phyloP scores from a whole-genome alignment of 805 yeast species.

The Jamesozyma rosinii region DNA sequence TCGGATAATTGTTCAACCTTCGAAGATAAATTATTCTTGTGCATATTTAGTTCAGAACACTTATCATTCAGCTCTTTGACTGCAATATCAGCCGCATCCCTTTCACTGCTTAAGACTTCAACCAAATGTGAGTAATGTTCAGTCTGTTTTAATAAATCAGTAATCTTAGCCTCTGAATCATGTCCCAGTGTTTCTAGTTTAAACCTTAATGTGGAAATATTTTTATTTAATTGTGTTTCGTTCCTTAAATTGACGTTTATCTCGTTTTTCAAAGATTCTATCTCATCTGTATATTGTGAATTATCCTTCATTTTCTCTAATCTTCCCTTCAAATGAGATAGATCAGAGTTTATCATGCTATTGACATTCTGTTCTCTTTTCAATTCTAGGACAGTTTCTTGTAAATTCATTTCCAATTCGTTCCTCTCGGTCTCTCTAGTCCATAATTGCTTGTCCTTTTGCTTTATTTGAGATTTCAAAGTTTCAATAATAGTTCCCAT shows the following conservation, averaged over 20 bases:
- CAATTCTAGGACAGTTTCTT: constrained; percentile 47
- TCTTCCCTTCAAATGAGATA: constrained; percentile 42
- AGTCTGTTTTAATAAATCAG: constrained; percentile 36
- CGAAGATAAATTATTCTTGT: constrained; percentile 47
- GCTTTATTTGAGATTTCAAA: constrained; percentile 41
- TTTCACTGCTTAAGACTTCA: constrained; percentile 36
- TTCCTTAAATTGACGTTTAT: constrained; percentile 46
- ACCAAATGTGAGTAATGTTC: constrained; percentile 35
- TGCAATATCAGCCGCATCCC: constrained; percentile 34
- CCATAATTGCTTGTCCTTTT: constrained; percentile 47
- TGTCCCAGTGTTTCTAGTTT: constrained; percentile 48
- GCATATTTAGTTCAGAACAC: constrained; percentile 39
- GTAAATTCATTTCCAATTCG: constrained; percentile 45
- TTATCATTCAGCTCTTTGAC: constrained; percentile 40
- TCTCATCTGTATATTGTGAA: constrained; percentile 42
- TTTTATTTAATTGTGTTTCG: constrained; percentile 60
- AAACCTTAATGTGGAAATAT: constrained; percentile 50
- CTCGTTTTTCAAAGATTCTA: constrained; percentile 45
- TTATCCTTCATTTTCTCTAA: constrained; percentile 34
- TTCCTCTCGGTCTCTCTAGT: constrained; percentile 44
- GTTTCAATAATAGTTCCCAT: constrained; percentile 47
- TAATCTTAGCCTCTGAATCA: constrained; percentile 31
- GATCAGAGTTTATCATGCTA: constrained; percentile 46
- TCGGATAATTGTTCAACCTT: constrained; percentile 50
- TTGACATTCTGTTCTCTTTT: constrained; percentile 41